These are phyloP conservation scores for Pyrenula massariospora DNA, from an alignment of 495 filamentous ascomycete genomes.

Conservation along the genomic window DNA sequence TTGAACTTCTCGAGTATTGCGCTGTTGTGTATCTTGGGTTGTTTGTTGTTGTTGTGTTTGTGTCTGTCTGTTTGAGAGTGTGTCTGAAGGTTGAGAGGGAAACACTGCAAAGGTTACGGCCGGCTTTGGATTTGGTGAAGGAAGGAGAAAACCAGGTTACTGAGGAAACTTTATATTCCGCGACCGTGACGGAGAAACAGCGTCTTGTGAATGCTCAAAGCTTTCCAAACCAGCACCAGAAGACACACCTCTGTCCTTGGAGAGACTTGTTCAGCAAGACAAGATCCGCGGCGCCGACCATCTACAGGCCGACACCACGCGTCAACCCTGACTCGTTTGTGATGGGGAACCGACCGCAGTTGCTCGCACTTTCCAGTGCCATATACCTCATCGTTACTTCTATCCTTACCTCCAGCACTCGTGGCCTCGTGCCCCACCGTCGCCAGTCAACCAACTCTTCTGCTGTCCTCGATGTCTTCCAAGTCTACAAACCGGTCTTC, in stretches of 20 bases:
- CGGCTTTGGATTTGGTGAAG: not conserved
- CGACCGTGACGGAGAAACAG: not conserved
- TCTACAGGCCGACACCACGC: not conserved
- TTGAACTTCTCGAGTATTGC: not conserved
- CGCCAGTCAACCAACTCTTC: conserved; percentile 6
- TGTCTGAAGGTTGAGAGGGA: not conserved
- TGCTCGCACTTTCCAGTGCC: not conserved
- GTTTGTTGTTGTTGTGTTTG: not conserved
- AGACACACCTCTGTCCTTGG: no score
- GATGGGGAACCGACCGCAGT: not conserved
- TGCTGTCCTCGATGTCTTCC: conserved; percentile 42
- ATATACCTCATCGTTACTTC: not conserved
- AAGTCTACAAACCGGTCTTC: conserved; percentile 57
- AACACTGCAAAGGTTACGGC: not conserved
- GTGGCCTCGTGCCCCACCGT: not conserved
- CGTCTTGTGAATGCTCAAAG: not conserved
- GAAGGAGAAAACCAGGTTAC: not conserved
- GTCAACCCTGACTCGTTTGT: not conserved
- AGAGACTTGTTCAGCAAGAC: not conserved
- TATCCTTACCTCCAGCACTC: not conserved
- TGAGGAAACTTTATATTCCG: not conserved
- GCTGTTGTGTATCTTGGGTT: not conserved
- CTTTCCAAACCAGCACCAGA: no score
- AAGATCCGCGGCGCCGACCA: not conserved
- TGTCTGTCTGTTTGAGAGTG: not conserved